Evolutionary conservation across 2,329 filamentous ascomycete genomes (phyloP), one percentile per base, ranked within the genome.

Genomic region (Trichoderma hamatum): DNA sequence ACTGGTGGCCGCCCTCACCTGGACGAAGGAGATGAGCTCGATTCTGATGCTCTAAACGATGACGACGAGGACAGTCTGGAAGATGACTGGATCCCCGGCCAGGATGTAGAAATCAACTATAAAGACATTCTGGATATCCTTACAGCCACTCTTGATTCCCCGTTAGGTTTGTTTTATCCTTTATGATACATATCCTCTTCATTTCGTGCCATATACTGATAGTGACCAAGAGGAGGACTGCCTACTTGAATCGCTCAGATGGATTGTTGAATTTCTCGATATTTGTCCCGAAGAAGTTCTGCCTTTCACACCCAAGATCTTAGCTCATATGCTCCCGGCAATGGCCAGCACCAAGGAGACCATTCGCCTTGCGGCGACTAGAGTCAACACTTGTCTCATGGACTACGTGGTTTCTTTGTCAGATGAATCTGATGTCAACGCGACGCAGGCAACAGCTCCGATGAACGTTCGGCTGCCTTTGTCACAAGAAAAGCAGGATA

Each of bases 211-310:
- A 14, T 3, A 51, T 70, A 43, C 69, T 73, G 21, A 74, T 58
- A 2, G 26, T 10, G 5, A 24, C 52, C 24, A 77, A 90, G 94
- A 97, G 77, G 94, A 98, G 78, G 93, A 97, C 75, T 94, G 96
- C 72, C 87, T 97, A 55, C 85, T 97, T 49, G 96, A 97, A 65
- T 94, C 94, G 3, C 84, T 99, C 32, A 89, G 93, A 71, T 99
- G 96, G 96, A 94, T 99, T 72, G 94, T 97, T 73, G 92, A 92
- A 70, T 97, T 99, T 78, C 91, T 99, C 73, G 94, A 98, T 72
- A 98, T 99, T 56, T 97, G 94, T 74, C 95, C 96, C 0, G 96
- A 97, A 77, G 96, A 99, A 76, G 96, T 99, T 4, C 85, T 99
- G 52, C 92, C 92, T 4, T 98, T 98, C 78, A 96, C 97, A 0